Evolutionary conservation across 495 filamentous ascomycete species (phyloP).

Genomic region (Thozetella sp.): DNA sequence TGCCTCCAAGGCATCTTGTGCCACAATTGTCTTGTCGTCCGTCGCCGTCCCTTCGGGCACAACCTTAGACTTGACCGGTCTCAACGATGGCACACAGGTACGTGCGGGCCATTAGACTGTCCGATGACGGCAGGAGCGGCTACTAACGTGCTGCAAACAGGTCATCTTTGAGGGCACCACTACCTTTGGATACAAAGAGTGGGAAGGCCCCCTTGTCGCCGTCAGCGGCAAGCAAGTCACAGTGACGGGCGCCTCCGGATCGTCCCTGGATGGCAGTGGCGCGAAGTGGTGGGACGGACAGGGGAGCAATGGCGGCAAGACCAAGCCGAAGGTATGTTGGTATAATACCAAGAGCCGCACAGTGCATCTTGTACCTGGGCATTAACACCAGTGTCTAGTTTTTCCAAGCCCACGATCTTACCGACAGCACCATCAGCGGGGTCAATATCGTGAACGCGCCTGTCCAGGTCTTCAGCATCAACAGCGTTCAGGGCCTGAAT

Average conservation of each 20-base stretch:
- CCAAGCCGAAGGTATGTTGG: conserved; percentile 27
- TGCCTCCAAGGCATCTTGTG: conserved; percentile 48
- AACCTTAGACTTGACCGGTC: conserved; percentile 51
- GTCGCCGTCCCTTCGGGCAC: conserved; percentile 54
- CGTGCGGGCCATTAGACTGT: conserved; percentile 10
- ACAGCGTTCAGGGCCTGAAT: conserved; percentile 41
- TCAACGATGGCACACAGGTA: conserved; percentile 36
- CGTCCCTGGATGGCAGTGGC: conserved; percentile 46
- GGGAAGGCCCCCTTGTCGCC: conserved; percentile 51
- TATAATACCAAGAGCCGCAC: conserved; percentile 21
- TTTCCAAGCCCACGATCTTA: conserved; percentile 52
- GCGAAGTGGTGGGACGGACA: conserved; percentile 54
- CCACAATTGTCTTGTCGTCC: conserved; percentile 47
- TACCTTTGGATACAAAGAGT: conserved; percentile 56
- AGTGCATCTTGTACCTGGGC: background rate
- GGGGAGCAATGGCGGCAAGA: conserved; percentile 57
- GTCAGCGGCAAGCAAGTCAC: conserved; percentile 46
- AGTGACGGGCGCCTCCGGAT: conserved; percentile 37
- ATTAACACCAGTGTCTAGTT: conserved; percentile 38
- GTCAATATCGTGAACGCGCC: conserved; percentile 49
- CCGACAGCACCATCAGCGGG: conserved; percentile 26
- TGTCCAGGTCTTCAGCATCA: conserved; percentile 57
- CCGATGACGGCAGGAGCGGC: too few relatives aligned
- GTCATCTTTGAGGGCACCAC: conserved; percentile 55
- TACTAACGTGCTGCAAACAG: background rate